Evolutionary conservation across 1,284 basidiomycete species (phyloP), one percentile per base, ranked within the genome.

Genomic region (Kalmanozyma brasiliensis): DNA sequence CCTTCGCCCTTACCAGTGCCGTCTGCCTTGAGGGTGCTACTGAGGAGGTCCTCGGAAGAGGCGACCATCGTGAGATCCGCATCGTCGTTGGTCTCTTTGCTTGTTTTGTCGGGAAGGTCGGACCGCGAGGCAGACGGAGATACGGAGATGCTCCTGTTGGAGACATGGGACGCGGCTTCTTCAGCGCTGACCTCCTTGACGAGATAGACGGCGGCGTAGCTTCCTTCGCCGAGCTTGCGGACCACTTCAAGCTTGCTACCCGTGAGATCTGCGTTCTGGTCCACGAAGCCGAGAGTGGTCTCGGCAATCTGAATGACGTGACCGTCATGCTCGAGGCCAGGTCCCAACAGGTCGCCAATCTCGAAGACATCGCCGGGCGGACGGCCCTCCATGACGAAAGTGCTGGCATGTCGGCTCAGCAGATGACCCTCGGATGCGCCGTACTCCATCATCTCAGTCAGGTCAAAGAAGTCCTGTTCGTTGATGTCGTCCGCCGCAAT

Each of bases 151-250:
- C 51, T 56, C 30, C 62, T 63, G 32, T 62, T 36, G 16, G 51
- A 41, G 9, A 43, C 36, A 19, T 53, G 34, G 11, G 24, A 22
- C 2, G 61, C 55, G 2, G 59, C 66, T 4, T 51, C 52, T 32
- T 70, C 61, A 13, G 67, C 67, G 47, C 56, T 52, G 26, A 82
- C 74, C 37, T 82, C 79, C 26, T 67, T 62, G 33, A 79, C 80
- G 2, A 81, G 66, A 33, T 82, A 82, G 37, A 82, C 80, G 11
- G 76, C 71, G 3, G 80, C 80, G 43, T 82, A 81, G 60, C 79
- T 81, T 16, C 80, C 80, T 40, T 75, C 73, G 10, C 80, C 80
- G 2, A 82, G 66, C 44, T 78, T 77, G 30, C 73, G 62, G 14
- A 79, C 57, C 23, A 82, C 73, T 45, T 81, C 72, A 19, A 82